These are phyloP conservation scores for Inosperma sp. DNA, from an alignment of 768 basidiomycete species.

Conservation along the genomic window DNA sequence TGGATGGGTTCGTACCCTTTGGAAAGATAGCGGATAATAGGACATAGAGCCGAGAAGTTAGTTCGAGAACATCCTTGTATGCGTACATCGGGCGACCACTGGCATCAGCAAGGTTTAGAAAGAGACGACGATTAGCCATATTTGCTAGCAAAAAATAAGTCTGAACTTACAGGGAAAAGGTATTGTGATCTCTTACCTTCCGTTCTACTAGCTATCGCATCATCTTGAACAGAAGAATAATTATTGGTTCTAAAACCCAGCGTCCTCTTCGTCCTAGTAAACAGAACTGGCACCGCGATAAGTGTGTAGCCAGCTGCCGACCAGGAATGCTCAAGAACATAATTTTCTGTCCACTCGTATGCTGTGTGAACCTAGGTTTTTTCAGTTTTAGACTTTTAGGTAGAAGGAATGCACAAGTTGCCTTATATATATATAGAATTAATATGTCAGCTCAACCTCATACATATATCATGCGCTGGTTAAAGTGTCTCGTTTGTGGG, in stretches of 20 bases:
- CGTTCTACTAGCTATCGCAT: conserved; percentile 3
- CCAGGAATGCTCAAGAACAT: conserved; percentile 95
- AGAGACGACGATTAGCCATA: conserved; percentile 86
- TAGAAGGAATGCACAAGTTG: background rate
- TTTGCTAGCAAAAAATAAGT: conserved; percentile 44
- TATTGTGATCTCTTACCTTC: too few species aligned
- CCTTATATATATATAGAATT: conserved; percentile 86
- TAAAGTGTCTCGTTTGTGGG: conserved; percentile 77
- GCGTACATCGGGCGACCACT: conserved; percentile 96
- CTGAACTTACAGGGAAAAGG: background rate
- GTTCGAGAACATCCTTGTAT: conserved; percentile 90
- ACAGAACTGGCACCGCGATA: conserved; percentile 86
- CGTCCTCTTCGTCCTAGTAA: conserved; percentile 48
- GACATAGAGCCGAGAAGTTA: conserved; percentile 89
- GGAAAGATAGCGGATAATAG: conserved; percentile 74
- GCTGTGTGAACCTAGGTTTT: conserved; percentile 70
- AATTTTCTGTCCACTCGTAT: conserved; percentile 95
- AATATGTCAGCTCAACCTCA: conserved; percentile 78
- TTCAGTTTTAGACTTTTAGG: background rate
- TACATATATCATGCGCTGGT: conserved; percentile 70
- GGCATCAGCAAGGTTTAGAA: conserved; percentile 94
- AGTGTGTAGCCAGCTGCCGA: conserved; percentile 87
- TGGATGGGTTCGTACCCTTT: conserved; percentile 40
- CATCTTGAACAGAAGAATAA: background rate
- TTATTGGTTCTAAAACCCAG: background rate